Evolutionary conservation across 371 early-diverging fungal genomes (phyloP).

Genomic region (Phascolomyces articulosus): DNA sequence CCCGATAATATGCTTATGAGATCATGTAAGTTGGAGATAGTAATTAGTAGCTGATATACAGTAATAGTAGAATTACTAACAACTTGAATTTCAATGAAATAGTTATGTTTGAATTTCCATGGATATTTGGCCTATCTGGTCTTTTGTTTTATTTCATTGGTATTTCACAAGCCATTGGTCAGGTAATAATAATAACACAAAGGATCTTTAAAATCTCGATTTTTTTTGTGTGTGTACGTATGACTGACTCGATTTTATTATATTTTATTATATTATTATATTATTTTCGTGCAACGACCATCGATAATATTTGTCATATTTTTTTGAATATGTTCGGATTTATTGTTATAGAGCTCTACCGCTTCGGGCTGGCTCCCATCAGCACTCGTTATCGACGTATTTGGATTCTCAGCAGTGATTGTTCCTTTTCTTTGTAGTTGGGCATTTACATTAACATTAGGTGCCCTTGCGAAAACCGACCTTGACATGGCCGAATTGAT

Average conservation of each 20-base stretch:
- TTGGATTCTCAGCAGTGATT: slow-evolving; percentile 11
- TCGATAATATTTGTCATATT: neutral
- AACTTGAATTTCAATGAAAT: neutral
- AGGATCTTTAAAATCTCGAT: neutral
- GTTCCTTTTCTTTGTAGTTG: slow-evolving; percentile 39
- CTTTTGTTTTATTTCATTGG: neutral
- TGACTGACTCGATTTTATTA: neutral
- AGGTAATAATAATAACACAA: neutral
- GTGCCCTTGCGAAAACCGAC: slow-evolving; percentile 33
- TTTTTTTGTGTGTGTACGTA: no score
- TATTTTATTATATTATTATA: neutral
- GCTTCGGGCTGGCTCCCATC: slow-evolving; percentile 30
- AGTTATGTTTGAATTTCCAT: neutral
- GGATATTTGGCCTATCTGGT: neutral
- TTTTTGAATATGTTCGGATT: no score
- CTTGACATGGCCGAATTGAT: slow-evolving; percentile 28
- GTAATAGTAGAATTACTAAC: no score
- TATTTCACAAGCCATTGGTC: neutral
- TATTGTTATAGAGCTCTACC: slow-evolving; percentile 21
- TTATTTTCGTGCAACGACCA: neutral
- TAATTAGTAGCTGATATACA: no score
- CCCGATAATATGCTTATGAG: neutral
- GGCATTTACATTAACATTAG: slow-evolving; percentile 32
- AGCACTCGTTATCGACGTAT: slow-evolving; percentile 18
- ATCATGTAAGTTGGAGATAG: neutral